phyloP scores from a whole-genome alignment of 768 basidiomycete species.

The Podaxis sp. region DNA sequence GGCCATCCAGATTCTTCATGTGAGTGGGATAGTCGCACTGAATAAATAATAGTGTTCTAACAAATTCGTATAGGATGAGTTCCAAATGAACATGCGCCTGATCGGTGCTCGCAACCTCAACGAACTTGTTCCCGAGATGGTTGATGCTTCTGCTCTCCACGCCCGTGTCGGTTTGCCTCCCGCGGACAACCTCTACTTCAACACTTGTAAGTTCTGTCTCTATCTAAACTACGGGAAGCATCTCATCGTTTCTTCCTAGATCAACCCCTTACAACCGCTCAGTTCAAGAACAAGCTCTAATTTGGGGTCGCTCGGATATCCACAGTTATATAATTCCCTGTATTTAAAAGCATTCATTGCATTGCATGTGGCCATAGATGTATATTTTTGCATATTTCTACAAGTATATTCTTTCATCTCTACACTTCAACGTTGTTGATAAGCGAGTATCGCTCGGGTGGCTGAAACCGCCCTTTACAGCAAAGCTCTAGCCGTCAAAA shows the following conservation, averaged over 20 bases:
- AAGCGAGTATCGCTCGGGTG: background rate
- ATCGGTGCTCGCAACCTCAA: constrained; percentile 79
- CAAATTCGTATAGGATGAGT: constrained; percentile 70
- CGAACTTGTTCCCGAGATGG: constrained; percentile 87
- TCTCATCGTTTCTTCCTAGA: constrained; percentile 13
- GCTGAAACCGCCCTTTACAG: too few relatives aligned
- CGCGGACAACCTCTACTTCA: constrained; percentile 10
- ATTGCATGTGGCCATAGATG: background rate
- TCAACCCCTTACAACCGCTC: constrained; percentile 22
- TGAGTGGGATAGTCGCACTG: constrained; percentile 28
- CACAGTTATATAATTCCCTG: background rate
- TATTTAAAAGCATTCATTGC: background rate
- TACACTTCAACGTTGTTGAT: background rate
- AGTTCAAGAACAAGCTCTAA: constrained; percentile 27
- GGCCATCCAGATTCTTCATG: constrained; percentile 76
- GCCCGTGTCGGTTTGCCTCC: constrained; percentile 13
- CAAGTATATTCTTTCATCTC: background rate
- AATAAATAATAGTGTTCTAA: background rate
- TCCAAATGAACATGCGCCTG: constrained; percentile 97
- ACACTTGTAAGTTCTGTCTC: constrained; percentile 2
- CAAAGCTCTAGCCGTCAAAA: too few relatives aligned
- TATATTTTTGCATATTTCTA: background rate
- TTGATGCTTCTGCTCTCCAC: constrained; percentile 57
- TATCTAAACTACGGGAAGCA: too few relatives aligned
- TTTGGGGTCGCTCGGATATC: background rate